A percentile compares a stretch with the other conserved stretches of the same genome.
Evolutionary conservation across 345 rosid species (phyloP).

Genomic region (Acer yangbiense): DNA sequence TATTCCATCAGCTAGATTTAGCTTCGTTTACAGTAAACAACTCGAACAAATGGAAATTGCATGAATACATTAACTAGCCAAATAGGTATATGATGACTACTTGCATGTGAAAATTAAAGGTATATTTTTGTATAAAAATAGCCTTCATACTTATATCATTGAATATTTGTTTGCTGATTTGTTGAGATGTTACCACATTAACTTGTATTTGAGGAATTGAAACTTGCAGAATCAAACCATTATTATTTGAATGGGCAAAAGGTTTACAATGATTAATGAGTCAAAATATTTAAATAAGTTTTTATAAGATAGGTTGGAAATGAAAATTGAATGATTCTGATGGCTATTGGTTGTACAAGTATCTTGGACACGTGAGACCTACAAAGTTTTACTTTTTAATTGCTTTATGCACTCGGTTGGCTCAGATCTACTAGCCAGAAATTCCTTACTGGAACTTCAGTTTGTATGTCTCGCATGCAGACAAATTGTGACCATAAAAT

Average conservation of each 20-base stretch:
- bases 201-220: background rate
- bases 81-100: background rate
- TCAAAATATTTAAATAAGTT: background rate
- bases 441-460: background rate
- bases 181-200: slow-evolving; percentile 1
- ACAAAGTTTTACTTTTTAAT: background rate
- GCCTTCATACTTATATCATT: background rate
- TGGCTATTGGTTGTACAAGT: too few relatives aligned
- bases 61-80: background rate
- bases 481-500: background rate
- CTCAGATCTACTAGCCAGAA: background rate
- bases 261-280: background rate
- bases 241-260: background rate
- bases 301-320: too few relatives aligned
- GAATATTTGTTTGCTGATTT: background rate
- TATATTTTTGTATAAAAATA: background rate
- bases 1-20: background rate
- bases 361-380: background rate
- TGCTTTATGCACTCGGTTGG: background rate
- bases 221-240: background rate
- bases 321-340: too few relatives aligned
- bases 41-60: background rate
- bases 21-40: background rate
- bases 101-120: background rate
- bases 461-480: background rate